Base-by-base conservation (phyloP, 1,284 basidiomycete genomes). In the Fistulinella cinereoalba region DNA sequence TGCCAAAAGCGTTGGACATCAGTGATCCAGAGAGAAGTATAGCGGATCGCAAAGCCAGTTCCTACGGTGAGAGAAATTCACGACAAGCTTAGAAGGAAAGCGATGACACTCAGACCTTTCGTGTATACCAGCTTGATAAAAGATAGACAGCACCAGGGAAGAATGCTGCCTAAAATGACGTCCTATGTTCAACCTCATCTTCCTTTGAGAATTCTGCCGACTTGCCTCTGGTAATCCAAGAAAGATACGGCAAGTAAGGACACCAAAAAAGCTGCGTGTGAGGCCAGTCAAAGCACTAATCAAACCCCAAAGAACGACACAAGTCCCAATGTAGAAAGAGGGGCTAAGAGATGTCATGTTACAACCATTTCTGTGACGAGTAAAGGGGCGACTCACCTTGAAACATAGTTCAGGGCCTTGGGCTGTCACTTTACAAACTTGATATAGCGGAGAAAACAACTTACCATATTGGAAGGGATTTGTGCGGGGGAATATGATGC, bases 1-100 rank as follows among this genome's bases (percentile, higher is more conserved):
- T 71, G 34, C 85, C 85, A 60, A 89, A 88, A 2, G 87, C 86
- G 65, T 88, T 88, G 1, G 83, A 84, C 44, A 88, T 75, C 16
- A 88, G 67, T 5, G 81, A 61, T n/a, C 85, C 85, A 13, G 74
- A 74, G 62, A 83, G 88, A 3, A 91, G 72, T 43, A 88, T 73
- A 1, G 84, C 81, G 39, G 81, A 80, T 36, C 88, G 77, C 50
- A 88, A 79, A 0, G 80, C 80, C 5, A 85, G 67, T 66, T 85
- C 80, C 80, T 82, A 18, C 2, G 16, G 12, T 19, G 46, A 34
- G 16, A 33, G 31, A 12, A 32, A 16, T 24, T 8, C 32, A 49
- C 32, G n/a, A 22, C 22, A 25, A 25, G 12, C 23, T 11, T 18
- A 25, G 19, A 11, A 24, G 2, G 6, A 8, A n/a, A 22, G 37